Conservation (phyloP, 2,329 filamentous ascomycete genomes). For the Sarocladium brachiariae region DNA sequence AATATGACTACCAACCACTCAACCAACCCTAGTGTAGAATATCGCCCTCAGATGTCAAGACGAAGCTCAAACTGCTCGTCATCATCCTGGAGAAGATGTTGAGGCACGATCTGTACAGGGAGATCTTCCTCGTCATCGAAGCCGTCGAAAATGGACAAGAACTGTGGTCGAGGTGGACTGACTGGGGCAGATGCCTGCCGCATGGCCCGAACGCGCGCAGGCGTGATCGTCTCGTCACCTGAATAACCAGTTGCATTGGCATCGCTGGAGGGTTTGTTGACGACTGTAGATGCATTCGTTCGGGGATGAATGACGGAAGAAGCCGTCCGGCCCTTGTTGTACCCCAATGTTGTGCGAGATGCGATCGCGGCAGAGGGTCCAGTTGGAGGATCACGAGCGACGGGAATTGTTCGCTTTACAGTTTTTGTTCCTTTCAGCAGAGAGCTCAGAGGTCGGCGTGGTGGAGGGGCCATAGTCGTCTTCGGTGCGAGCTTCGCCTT, state of each 20-base stretch:
- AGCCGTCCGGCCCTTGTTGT: conserved; percentile 65
- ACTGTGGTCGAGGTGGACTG: conserved; percentile 37
- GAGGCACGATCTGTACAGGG: conserved; percentile 18
- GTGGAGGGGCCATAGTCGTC: background rate
- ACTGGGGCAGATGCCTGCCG: conserved; percentile 14
- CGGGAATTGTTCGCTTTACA: conserved; percentile 28
- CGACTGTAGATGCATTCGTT: background rate
- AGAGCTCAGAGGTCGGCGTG: conserved; percentile 23
- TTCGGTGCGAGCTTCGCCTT: conserved; percentile 14
- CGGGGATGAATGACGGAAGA: conserved; percentile 36
- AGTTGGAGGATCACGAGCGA: background rate
- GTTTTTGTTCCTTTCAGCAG: conserved; percentile 23
- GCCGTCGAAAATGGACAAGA: conserved; percentile 53
- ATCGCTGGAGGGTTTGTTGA: background rate
- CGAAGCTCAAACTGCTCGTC: conserved; percentile 52
- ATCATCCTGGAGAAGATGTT: conserved; percentile 31
- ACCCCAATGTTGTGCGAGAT: conserved; percentile 78
- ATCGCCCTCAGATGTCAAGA: conserved; percentile 26
- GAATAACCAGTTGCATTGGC: background rate
- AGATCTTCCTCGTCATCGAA: conserved; percentile 32
- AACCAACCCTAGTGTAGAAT: background rate
- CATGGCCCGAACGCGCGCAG: conserved; percentile 27
- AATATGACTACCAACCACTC: background rate
- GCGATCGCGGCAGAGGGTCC: conserved; percentile 33
- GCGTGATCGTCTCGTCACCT: conserved; percentile 38